These are phyloP conservation scores for Tuber magnatum DNA, from an alignment of 495 filamentous ascomycete genomes.

Conservation along the genomic window DNA sequence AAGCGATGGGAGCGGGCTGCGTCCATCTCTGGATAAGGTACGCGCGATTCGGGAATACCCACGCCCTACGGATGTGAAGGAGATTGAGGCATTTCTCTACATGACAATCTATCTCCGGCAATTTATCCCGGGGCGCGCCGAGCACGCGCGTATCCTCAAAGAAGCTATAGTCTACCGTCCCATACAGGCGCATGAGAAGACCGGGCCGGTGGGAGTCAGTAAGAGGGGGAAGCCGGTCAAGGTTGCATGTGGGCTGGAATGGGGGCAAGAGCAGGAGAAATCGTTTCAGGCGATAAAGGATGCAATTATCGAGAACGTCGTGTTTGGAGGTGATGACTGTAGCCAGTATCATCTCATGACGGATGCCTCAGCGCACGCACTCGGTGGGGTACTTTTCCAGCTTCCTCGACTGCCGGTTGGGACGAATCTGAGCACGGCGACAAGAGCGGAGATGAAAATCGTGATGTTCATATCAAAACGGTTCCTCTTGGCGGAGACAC, in stretches of 20 bases:
- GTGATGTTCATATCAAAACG: slow-evolving; percentile 4
- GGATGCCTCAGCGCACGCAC: not conserved
- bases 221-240: not conserved
- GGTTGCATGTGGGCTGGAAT: not conserved
- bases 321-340: not conserved
- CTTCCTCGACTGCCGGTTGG: not conserved
- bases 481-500: not conserved
- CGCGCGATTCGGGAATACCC: not conserved
- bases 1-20: not conserved
- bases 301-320: not conserved
- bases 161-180: not conserved
- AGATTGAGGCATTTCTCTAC: not conserved
- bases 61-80: not conserved
- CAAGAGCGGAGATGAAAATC: not conserved
- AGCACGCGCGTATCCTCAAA: not conserved
- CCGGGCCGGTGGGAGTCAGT: too few species aligned
- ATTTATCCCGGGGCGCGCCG: not conserved
- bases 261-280: not conserved
- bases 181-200: too few species aligned
- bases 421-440: not conserved
- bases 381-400: slow-evolving; percentile 9
- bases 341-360: slow-evolving; percentile 5
- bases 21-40: not conserved
- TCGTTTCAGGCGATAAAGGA: slow-evolving; percentile 6
- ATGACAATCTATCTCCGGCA: slow-evolving; percentile 3